Conservation (phyloP, 441 rosid species). For the Pelargonium fulgidum region DNA sequence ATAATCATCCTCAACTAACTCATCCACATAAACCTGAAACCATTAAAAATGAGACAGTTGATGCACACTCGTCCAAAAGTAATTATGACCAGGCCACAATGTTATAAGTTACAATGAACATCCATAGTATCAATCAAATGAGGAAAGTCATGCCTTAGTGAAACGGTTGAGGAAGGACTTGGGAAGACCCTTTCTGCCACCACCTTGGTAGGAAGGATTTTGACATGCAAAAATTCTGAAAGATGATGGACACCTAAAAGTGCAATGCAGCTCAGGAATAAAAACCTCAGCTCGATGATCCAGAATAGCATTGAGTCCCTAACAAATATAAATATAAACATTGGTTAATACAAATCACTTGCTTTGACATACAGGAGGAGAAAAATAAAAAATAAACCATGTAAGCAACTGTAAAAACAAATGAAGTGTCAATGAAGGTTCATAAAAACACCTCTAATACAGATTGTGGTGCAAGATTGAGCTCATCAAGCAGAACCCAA, state of each 20-base stretch:
- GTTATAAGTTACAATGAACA: too few relatives aligned
- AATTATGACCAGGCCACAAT: conserved; percentile 14
- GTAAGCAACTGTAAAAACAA: not conserved
- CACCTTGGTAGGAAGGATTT: conserved; percentile 96
- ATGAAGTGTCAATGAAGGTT: conserved; percentile 8
- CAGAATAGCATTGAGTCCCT: conserved; percentile 95
- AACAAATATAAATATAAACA: conserved; percentile 20
- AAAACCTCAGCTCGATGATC: conserved; percentile 98
- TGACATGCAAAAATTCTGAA: conserved; percentile 96
- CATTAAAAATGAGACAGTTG: conserved; percentile 19
- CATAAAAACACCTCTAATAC: conserved; percentile 63
- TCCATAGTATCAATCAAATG: conserved; percentile 9
- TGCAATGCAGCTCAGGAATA: conserved; percentile 80
- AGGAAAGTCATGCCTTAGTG: conserved; percentile 52
- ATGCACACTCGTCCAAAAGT: not conserved
- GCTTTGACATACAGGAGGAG: conserved; percentile 11
- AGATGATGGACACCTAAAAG: conserved; percentile 75
- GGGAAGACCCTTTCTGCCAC: conserved; percentile 98
- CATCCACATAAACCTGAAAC: conserved; percentile 82
- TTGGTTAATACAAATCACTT: conserved; percentile 14
- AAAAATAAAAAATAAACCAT: not conserved
- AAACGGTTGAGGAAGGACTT: conserved; percentile 93
- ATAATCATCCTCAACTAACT: conserved; percentile 84
- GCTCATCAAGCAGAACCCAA: conserved; percentile 97
- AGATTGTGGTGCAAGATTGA: conserved; percentile 98